Base-by-base conservation (phyloP, 2,329 filamentous ascomycete genomes). In the Penicillium olsonii region DNA sequence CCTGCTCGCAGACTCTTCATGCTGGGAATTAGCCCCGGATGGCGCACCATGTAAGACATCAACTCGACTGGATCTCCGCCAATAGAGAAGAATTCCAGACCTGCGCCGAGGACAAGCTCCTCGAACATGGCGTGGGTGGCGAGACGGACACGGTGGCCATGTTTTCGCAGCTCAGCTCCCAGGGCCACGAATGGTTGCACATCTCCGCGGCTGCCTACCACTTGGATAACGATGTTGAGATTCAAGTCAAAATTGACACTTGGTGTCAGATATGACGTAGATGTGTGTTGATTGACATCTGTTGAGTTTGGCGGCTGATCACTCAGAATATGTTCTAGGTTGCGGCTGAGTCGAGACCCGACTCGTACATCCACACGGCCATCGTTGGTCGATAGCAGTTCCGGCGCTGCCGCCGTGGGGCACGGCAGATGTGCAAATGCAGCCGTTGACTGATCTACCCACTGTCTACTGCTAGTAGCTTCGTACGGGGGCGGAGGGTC, bases 171-270 rank as follows among this genome's bases (percentile, higher is more conserved):
- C 9, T 74, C 70, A 29, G 71, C 72, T 0, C 77, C 80, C 2
- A 84, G 67, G 0, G 79, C 76, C 39, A 83, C 66, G 47, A 83
- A 83, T 0, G 80, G 80, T 52, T 83, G 80, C 3, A 80, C 75
- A 59, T 80, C 78, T 14, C 78, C 78, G 7, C 0, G 80, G 79
- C 52, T 83, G 78, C 4, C 80, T 74, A 80, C 77, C 4, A 79
- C 74, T 45, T 79, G 77, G 44, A 79, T 78, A 5, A 79, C 76
- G 19, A 80, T 72, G 45, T 79, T 79, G 29, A 79, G 61, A 14
- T 57, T 39, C 1, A 52, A 24, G 7, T 31, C 10, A 14, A 35
- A 35, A 4, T 35, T 7, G 11, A n/a, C 12, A 12, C 26, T 12
- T 11, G 26, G 5, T n/a, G 12, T n/a, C 12, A 31, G 29, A 6